Percentiles rank a stretch among this genome's conserved stretches.
These are phyloP conservation scores for Leccinum boreale DNA, from an alignment of 768 basidiomycete genomes.

Conservation along the genomic window DNA sequence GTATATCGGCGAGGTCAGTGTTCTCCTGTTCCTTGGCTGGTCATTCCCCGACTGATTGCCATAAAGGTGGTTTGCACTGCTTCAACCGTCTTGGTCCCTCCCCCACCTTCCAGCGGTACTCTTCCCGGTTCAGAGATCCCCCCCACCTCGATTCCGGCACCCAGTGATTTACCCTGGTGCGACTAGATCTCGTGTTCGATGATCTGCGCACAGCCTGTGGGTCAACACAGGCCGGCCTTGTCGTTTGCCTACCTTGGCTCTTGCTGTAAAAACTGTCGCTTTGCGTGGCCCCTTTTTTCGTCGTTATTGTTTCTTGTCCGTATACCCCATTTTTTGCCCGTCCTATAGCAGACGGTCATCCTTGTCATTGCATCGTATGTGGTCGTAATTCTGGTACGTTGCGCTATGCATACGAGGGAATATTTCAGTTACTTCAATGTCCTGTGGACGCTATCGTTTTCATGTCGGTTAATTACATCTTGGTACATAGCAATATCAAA, in stretches of 20 bases:
- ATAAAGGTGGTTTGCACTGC: constrained; percentile 54
- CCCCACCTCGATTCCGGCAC: constrained; percentile 26
- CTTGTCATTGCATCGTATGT: constrained; percentile 19
- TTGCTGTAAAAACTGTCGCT: neutral
- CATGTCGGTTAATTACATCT: neutral
- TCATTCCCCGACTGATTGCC: neutral
- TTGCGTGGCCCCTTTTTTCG: constrained; percentile 1
- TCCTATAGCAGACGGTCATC: constrained; percentile 3
- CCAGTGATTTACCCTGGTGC: constrained; percentile 47
- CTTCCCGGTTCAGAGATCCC: constrained; percentile 30
- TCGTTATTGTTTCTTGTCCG: constrained; percentile 1
- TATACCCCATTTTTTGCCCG: constrained; percentile 25
- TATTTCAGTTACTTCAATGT: constrained; percentile 8
- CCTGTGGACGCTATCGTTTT: constrained; percentile 9
- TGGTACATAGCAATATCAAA: neutral
- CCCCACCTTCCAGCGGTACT: constrained; percentile 36
- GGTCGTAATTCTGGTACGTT: constrained; percentile 25
- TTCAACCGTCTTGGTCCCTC: constrained; percentile 39
- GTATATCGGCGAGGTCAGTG: constrained; percentile 70
- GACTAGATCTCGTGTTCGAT: constrained; percentile 33
- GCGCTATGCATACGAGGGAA: constrained; percentile 22
- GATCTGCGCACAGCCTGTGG: constrained; percentile 8
- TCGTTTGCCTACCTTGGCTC: constrained; percentile 14
- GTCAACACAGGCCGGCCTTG: constrained; percentile 27
- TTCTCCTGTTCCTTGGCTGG: neutral